Percentiles rank a stretch among this genome's conserved stretches.
phyloP scores from a whole-genome alignment of 306 rosid genomes.

The Gastrolobium villosum region DNA sequence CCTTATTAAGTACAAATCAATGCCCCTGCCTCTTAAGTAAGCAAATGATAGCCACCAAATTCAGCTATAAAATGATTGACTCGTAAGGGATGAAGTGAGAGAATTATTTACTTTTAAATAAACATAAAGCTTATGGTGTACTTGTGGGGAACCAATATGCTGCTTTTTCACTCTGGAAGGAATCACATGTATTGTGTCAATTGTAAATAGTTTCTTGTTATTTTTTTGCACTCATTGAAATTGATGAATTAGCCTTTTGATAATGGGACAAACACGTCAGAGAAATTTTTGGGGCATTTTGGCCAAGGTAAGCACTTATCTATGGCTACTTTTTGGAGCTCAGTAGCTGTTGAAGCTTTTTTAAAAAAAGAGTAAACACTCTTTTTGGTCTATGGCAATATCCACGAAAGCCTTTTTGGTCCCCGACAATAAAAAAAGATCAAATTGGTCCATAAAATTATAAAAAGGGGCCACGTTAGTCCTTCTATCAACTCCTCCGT shows the following conservation, averaged over 20 bases:
- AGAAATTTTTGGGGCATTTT: slow-evolving; percentile 20
- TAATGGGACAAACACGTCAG: neutral
- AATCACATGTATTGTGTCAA: slow-evolving; percentile 18
- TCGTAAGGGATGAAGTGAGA: neutral
- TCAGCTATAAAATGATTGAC: slow-evolving; percentile 11
- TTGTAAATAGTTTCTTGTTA: slow-evolving; percentile 46
- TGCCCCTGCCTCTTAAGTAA: slow-evolving; percentile 5
- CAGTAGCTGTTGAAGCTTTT: neutral
- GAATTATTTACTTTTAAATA: slow-evolving; percentile 28
- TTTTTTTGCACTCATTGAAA: slow-evolving; percentile 29
- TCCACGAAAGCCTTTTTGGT: no score
- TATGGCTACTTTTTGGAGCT: neutral
- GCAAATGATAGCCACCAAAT: slow-evolving; percentile 12
- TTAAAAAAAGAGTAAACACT: no score
- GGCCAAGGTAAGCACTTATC: neutral
- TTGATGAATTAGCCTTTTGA: neutral
- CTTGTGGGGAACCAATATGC: slow-evolving; percentile 31
- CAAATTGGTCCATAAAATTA: no score
- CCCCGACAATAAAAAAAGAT: no score
- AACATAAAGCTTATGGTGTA: slow-evolving; percentile 33
- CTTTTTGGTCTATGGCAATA: no score
- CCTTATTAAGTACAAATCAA: slow-evolving; percentile 28
- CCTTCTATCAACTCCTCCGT: no score
- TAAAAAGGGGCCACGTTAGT: no score
- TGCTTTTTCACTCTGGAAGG: slow-evolving; percentile 12